phyloP scores from a whole-genome alignment of 345 rosid species.

The Eucalyptus cladocalyx region DNA sequence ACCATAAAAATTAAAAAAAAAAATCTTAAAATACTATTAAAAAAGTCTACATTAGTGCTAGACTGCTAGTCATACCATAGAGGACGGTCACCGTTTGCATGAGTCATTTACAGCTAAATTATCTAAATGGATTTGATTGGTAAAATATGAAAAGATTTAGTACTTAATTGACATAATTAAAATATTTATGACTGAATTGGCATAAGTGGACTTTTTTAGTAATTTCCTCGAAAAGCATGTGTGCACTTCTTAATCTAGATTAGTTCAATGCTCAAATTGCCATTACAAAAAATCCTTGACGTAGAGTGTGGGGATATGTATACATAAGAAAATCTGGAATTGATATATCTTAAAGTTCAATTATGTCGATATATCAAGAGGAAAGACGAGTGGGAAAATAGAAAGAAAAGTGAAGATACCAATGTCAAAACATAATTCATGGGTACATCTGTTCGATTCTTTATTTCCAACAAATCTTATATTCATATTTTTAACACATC shows the following conservation, averaged over 20 bases:
- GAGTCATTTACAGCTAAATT: background rate
- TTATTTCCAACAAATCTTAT: background rate
- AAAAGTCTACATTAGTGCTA: no score
- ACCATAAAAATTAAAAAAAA: no score
- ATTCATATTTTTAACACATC: background rate
- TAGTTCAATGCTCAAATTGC: background rate
- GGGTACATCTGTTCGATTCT: background rate
- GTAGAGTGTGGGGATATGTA: background rate
- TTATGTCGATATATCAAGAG: background rate
- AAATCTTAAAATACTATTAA: no score
- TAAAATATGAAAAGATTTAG: background rate
- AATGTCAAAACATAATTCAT: background rate
- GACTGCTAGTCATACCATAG: accelerated
- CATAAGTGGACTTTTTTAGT: accelerated
- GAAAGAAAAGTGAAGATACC: background rate
- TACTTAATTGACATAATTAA: no score
- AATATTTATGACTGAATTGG: background rate
- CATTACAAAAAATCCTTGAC: background rate
- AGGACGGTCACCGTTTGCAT: accelerated
- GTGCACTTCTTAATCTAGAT: background rate
- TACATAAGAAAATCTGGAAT: background rate
- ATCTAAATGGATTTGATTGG: accelerated
- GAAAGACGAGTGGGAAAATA: background rate
- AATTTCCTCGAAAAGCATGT: background rate
- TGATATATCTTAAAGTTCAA: background rate